Evolutionary conservation across 2,329 filamentous ascomycete genomes (phyloP), one percentile per base, ranked within the genome.

Genomic region (Penicillium vulpinum): DNA sequence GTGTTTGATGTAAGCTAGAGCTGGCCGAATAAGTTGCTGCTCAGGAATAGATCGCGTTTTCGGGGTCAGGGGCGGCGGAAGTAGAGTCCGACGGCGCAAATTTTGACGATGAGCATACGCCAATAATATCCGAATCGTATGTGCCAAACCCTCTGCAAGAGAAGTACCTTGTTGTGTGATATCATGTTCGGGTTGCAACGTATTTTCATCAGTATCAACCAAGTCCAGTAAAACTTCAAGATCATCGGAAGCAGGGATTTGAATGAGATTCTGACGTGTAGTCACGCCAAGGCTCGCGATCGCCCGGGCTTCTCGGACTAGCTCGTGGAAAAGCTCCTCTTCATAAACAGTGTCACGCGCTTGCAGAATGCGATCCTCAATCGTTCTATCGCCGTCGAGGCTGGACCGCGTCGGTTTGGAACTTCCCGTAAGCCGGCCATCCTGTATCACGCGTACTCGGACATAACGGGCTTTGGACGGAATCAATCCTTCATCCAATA

Each of bases 281-380:
- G 82, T 83, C 13, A 97, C 87, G 10, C 88, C 85, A 58, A 90
- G 87, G 11, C 87, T 85, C 3, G 88, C 81, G 22, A 96, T 79
- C 0, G 82, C 82, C 16, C 92, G 88, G 0, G 89, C 87, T 75
- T 99, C 94, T 18, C 91, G 84, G 51, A 88, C 87, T 58, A 97
- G 80, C 74, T 99, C 94, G 65, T 96, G 87, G 83, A 92, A 97
- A 2, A 99, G 78, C 70, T 99, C 94, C 2, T 88, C 82, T 35
- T 85, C 81, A 26, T 80, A 78, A 5, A 85, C 75, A 2, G 82
- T 80, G 40, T 80, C 78, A 4, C 83, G 83, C 15, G 71, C 73
- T 59, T 73, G 72, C 15, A 71, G 62, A 43, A 72, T 73, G 63
- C 71, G 61, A 73, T 68, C 57, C 67, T 77, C 71, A 15, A 73